Conservation (phyloP, 2,329 filamentous ascomycete genomes). For the Eutypella sp. region DNA sequence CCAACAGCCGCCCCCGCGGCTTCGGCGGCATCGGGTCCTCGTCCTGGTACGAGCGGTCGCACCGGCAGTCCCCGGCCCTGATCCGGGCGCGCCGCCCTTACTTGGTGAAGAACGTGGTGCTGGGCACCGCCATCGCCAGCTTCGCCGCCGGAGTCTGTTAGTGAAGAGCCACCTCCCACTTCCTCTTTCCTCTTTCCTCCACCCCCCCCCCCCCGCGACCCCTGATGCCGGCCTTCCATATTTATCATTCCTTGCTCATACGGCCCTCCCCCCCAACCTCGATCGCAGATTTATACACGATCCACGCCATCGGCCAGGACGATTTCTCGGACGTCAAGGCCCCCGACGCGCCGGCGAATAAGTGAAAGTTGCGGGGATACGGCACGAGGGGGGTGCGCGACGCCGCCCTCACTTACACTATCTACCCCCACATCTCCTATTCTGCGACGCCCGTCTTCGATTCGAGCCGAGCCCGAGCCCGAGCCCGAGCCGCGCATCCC, state of each 20-base stretch:
- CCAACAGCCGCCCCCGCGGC: not conserved
- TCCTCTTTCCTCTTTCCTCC: not conserved
- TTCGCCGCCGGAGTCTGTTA: constrained; percentile 85
- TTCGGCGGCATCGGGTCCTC: constrained; percentile 39
- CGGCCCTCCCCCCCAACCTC: not conserved
- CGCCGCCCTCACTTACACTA: too few species aligned
- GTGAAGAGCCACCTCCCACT: constrained; percentile 31
- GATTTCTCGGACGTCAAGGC: constrained; percentile 95
- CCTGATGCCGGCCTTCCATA: too few species aligned
- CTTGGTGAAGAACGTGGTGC: constrained; percentile 80
- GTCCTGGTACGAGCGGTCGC: constrained; percentile 88
- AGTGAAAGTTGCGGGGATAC: too few species aligned
- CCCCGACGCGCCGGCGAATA: constrained; percentile 59
- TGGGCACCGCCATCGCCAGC: constrained; percentile 68
- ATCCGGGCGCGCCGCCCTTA: constrained; percentile 90
- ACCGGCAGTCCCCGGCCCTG: constrained; percentile 80
- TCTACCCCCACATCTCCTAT: too few species aligned
- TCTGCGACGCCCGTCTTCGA: too few species aligned
- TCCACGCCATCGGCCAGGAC: constrained; percentile 87
- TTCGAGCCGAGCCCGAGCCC: too few species aligned
- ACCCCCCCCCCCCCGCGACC: not conserved
- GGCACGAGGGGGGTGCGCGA: too few species aligned
- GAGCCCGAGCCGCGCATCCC: too few species aligned
- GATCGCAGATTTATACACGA: constrained; percentile 56
- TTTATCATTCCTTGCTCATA: not conserved